Evolutionary conservation across 2,329 filamentous ascomycete species (phyloP), one percentile per base, ranked within the genome.

Genomic region (Aaosphaeria pasadenensis): DNA sequence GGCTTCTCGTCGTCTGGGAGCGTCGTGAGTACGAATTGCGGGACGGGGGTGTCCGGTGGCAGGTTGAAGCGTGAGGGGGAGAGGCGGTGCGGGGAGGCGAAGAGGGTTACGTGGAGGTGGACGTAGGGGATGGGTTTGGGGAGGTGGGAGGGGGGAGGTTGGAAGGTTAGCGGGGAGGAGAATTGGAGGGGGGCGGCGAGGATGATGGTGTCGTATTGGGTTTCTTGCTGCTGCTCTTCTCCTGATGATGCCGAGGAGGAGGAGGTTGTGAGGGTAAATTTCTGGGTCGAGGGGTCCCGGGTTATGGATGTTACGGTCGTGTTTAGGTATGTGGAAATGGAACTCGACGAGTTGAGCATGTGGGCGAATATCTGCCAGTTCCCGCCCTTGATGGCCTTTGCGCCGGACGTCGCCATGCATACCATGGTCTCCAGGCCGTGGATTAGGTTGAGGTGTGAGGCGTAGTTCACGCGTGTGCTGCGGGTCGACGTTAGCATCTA

Each of bases 331-430:
- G 91, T 55, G 0, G 50, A 70, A 5, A 91, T 55, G 0, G 50
- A 70, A 0, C 88, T 84, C 3, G 89, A 86, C 1, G 76, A 72
- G 35, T 81, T 76, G 1, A 92, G 74, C 87, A 96, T 95, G 40
- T 78, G 74, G n/a, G 86, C 80, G 64, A 99, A 99, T 46, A 99
- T 96, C 59, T 83, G 85, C 91, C 91, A 97, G 69, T 97, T 99
- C 1, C 94, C 94, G 5, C 91, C 91, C 11, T 81, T 71, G 1
- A 97, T 81, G 13, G 87, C 77, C 66, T 91, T 83, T 0, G 91
- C 89, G 5, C 90, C 91, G 45, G 92, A 86, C 0, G 91, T 88
- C 2, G 91, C 88, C 84, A 97, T 89, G 39, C 91, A 92, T 2
- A 95, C 87, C 87, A 96, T 90, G 1, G 91, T 84, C 61, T 95